Evolutionary conservation across 108 stramenopile species (phyloP).

Genomic region (Cyclostephanos tholiformis): DNA sequence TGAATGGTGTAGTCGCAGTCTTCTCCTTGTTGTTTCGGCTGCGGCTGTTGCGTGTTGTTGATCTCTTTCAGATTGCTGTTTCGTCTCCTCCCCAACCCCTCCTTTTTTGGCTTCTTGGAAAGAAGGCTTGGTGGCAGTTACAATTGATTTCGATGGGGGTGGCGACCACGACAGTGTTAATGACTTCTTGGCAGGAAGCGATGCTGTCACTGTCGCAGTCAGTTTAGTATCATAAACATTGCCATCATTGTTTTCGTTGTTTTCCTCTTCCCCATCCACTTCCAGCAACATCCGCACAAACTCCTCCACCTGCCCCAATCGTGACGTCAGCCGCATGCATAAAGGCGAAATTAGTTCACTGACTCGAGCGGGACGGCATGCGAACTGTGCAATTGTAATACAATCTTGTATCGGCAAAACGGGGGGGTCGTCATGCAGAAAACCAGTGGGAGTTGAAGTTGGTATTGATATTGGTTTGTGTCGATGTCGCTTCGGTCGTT

Average conservation of each 20-base stretch:
- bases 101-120: constrained; percentile 26
- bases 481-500: not conserved
- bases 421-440: constrained; percentile 64
- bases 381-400: constrained; percentile 79
- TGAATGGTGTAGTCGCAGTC: constrained; percentile 35
- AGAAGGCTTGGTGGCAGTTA: not conserved
- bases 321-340: constrained; percentile 70
- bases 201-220: not conserved
- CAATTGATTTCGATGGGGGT: constrained; percentile 1
- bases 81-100: constrained; percentile 23
- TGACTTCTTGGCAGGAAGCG: not conserved
- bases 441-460: constrained; percentile 62
- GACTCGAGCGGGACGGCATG: constrained; percentile 78
- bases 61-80: constrained; percentile 8
- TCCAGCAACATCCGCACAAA: constrained; percentile 69
- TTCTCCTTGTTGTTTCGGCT: constrained; percentile 20
- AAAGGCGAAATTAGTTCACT: constrained; percentile 74
- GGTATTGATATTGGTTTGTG: constrained; percentile 17
- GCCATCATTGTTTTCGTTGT: not conserved
- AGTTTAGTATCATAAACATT: not conserved
- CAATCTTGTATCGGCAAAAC: constrained; percentile 75
- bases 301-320: constrained; percentile 80
- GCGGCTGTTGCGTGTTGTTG: constrained; percentile 24
- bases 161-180: not conserved
- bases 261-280: constrained; percentile 16